Conservation (phyloP, 192 early-diverging fungal species). For the Linnemannia exigua region DNA sequence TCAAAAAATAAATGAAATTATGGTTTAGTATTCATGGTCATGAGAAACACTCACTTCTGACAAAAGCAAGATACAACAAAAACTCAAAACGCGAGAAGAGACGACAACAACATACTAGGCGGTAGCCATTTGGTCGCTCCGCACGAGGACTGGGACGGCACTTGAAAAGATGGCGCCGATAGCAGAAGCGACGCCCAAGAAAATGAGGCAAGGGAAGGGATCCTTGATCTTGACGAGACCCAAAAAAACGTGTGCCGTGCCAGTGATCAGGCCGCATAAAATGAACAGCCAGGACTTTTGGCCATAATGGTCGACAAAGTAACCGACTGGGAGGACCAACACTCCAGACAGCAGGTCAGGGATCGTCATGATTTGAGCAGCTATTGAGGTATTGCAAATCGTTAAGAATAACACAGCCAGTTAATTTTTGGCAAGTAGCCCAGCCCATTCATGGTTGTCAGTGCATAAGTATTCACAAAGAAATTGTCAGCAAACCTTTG, state of each 20-base stretch:
- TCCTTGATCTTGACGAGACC: constrained; percentile 40
- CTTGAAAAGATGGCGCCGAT: constrained; percentile 67
- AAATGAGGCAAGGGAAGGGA: constrained; percentile 61
- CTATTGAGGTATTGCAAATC: constrained; percentile 4
- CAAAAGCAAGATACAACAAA: too few species aligned
- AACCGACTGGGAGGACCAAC: constrained; percentile 67
- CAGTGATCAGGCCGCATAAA: constrained; percentile 60
- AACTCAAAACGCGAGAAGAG: not conserved
- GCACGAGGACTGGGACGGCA: constrained; percentile 66
- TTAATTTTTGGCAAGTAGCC: too few species aligned
- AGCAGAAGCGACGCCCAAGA: constrained; percentile 64
- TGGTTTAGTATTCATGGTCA: too few species aligned
- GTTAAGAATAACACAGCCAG: not conserved
- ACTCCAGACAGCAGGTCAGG: constrained; percentile 70
- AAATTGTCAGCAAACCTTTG: constrained; percentile 37
- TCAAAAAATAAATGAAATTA: not conserved
- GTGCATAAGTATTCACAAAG: too few species aligned
- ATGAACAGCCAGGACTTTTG: constrained; percentile 62
- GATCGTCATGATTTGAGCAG: constrained; percentile 70
- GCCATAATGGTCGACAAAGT: constrained; percentile 66
- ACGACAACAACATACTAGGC: constrained; percentile 54
- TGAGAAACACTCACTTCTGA: too few species aligned
- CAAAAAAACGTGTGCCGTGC: constrained; percentile 59
- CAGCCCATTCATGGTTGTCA: too few species aligned
- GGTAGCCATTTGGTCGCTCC: constrained; percentile 45